Percentiles rank a stretch among this genome's conserved stretches.
phyloP scores from a whole-genome alignment of 768 basidiomycete genomes.

The Termitomyces sp. region DNA sequence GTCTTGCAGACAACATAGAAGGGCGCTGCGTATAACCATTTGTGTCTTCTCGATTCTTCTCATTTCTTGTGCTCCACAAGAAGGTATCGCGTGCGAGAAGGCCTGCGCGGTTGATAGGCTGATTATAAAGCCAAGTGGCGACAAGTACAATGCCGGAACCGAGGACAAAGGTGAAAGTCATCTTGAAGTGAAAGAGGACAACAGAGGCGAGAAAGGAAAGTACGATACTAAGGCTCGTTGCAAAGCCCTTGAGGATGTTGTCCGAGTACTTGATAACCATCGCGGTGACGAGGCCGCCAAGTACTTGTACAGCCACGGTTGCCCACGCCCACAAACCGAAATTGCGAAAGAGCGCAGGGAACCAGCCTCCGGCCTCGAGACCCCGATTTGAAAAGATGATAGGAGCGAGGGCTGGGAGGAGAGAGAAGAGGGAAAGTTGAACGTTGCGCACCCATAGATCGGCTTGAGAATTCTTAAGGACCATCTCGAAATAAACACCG shows the following conservation, averaged over 20 bases:
- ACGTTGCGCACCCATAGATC: constrained; percentile 98
- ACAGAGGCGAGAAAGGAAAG: constrained; percentile 93
- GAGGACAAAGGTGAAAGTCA: constrained; percentile 82
- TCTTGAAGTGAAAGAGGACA: constrained; percentile 83
- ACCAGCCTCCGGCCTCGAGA: constrained; percentile 31
- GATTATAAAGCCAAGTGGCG: constrained; percentile 92
- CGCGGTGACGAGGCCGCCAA: constrained; percentile 92
- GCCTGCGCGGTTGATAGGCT: constrained; percentile 39
- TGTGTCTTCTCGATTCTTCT: constrained; percentile 18
- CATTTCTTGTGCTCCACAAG: constrained; percentile 21
- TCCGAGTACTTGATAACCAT: constrained; percentile 97
- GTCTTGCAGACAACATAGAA: constrained; percentile 18
- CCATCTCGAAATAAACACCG: constrained; percentile 98
- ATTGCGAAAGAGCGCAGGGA: constrained; percentile 66
- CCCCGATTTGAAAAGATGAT: constrained; percentile 52
- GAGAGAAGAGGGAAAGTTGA: constrained; percentile 91
- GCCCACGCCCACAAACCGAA: constrained; percentile 97
- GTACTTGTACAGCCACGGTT: constrained; percentile 84
- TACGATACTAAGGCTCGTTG: constrained; percentile 91
- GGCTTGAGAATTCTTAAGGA: constrained; percentile 82
- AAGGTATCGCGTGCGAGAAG: constrained; percentile 9
- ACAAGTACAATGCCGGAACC: constrained; percentile 81
- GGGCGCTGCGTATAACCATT: constrained; percentile 9
- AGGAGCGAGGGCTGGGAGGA: constrained; percentile 83
- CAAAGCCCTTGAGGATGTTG: constrained; percentile 94